Base-by-base conservation (phyloP, 2,329 filamentous ascomycete species). In the Botrytis hyacinthi region DNA sequence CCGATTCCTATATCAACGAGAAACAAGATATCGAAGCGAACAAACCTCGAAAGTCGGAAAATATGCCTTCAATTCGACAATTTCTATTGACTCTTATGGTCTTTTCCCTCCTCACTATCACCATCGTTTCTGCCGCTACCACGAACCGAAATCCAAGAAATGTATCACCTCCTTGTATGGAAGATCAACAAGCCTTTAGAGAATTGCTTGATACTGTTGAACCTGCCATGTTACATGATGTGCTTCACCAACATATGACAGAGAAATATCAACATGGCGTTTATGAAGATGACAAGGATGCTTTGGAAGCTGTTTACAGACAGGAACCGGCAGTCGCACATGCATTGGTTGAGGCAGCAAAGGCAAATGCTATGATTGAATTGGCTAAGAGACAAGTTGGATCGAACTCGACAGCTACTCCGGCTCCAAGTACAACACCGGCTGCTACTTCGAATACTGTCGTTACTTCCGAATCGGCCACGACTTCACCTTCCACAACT, bases 221-320 rank as follows among this genome's bases (percentile, higher is more conserved):
- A 35, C 86, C 86, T 72, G 85, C 88, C 67, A 86, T 88, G 60
- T 84, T 95, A 71, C 90, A 93, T 81, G 86, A 87, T 65, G 87
- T 92, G 71, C 85, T 94, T 46, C 90, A 92, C 81, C 84, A 86
- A 75, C 86, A 90, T 78, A 84, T 90, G 71, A 87, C 88, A 63
- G 85, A 86, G 66, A 88, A 88, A 79, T 93, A 90, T 82, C 87
- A 89, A 80, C 87, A 92, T 79, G 91, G 91, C 74, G 86, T 93
- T 73, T 92, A 90, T 81, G 86, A 88, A 76, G 88, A 89, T 76
- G 91, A 92, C 78, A 86, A 85, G 76, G 84, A 86, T 18, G 90
- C 90, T 40, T 85, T 92, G 72, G 88, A 92, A 80, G 88, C 87
- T 48, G 85, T 92, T 42, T 87, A 90, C 82, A 84, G 85, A 61